Evolutionary conservation across 768 basidiomycete genomes (phyloP).

Genomic region (Podaxis sp.): DNA sequence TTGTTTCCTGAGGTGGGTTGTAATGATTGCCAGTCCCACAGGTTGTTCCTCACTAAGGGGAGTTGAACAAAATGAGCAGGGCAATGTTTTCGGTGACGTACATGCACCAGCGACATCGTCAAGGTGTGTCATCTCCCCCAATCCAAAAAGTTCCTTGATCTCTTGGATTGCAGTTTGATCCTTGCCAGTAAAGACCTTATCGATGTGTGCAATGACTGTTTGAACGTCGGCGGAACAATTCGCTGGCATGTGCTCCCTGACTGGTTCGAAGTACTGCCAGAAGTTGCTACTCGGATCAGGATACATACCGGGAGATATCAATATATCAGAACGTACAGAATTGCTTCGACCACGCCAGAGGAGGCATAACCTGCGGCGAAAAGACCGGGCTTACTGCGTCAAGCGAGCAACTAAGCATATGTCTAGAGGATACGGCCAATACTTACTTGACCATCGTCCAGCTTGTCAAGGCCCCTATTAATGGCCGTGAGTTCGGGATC

Average conservation of each 20-base stretch:
- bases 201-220: conserved; percentile 59
- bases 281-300: conserved; percentile 40
- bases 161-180: conserved; percentile 45
- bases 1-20: conserved; percentile 47
- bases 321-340: conserved; percentile 33
- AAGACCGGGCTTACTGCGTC: conserved; percentile 51
- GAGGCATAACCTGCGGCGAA: conserved; percentile 69
- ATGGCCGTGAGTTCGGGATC: not conserved
- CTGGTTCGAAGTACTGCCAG: conserved; percentile 74
- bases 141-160: conserved; percentile 59
- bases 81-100: conserved; percentile 21
- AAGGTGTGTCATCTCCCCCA: conserved; percentile 53
- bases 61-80: conserved; percentile 36
- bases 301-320: not conserved
- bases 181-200: conserved; percentile 48
- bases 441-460: conserved; percentile 70
- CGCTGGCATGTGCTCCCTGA: conserved; percentile 61
- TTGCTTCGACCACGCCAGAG: conserved; percentile 65
- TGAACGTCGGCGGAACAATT: conserved; percentile 77
- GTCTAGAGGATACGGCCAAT: not conserved
- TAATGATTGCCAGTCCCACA: conserved; percentile 69
- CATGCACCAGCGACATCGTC: conserved; percentile 67
- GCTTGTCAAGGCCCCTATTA: conserved; percentile 44
- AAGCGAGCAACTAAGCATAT: not conserved
- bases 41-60: conserved; percentile 48